Evolutionary conservation across 345 rosid species (phyloP), one percentile per base, ranked within the genome.

Genomic region (Zanthoxylum bungeanum): DNA sequence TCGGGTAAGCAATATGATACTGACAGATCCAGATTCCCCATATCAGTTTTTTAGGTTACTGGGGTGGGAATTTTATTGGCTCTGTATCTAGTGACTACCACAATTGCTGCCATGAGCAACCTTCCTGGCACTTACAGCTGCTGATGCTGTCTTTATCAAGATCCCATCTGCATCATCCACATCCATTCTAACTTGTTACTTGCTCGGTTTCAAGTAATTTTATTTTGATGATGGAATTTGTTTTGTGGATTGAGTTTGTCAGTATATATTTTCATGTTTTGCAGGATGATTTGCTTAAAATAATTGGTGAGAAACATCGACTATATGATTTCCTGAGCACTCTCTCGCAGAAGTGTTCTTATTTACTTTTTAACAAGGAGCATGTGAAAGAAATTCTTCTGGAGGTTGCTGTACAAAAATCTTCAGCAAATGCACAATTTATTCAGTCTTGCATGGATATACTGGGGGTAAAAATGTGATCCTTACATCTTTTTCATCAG

Each of bases 241-340:
- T 50, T 50, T 25, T 21, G 10, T 7, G 2, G 25, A 9, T 22
- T 33, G 17, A 16, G 33, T 68, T 53, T 33, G 6, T 51, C 36
- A 31, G 2, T 44, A 33, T 14, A 68, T 67, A 6, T 34, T 31
- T 67, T 71, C 12, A 5, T 69, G 25, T 68, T 78, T 79, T 79
- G 84, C 97, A 95, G 99, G 96, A 86, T 75, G 97, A 91, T 70
- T 82, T 95, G 89, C 96, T 89, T 72, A 89, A 79, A 75, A 88
- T 95, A 75, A 97, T 95, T 47, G 91, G 97, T 65, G 96, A 91
- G 81, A 89, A 87, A 80, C 98, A 95, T 66, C 44, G 78, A 52
- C 97, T 95, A 64, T 88, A 89, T 79, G 99, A 89, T 58, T 92
- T 95, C 85, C 81, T 95, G 57, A 77, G 92, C 80, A 85, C 64